Evolutionary conservation across 2,329 filamentous ascomycete genomes (phyloP), one percentile per base, ranked within the genome.

Genomic region (Ophiostoma ips): DNA sequence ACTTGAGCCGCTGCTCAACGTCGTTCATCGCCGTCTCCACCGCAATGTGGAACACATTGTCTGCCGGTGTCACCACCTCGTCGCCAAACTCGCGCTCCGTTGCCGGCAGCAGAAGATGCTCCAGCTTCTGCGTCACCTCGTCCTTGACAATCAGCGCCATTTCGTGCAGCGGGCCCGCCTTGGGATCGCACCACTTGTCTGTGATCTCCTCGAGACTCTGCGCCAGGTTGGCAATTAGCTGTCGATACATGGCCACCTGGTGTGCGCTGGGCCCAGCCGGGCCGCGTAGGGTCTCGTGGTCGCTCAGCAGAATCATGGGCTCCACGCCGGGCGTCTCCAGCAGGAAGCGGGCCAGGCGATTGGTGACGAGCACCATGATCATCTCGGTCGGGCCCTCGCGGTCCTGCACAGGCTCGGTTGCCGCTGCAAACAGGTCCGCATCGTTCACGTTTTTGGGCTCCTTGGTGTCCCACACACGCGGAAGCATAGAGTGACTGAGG

Each of bases 301-400:
- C 67, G 24, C 69, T 66, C 15, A 70, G 65, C 49, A 77, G 59
- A 18, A 77, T 62, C 16, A 75, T 66, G 10, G 67, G 63, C 53
- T 79, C 75, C 24, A 77, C 63, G 1, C 68, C 68, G 1, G 70
- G 68, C 0, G 63, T 66, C 12, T 72, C 68, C 18, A 72, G 61
- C 51, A 78, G 64, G 52, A 76, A 72, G 33, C 67, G 68, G 40
- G 68, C 69, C 3, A 79, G 64, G 45, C 72, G 70, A 61, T 70
- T 72, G 5, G 67, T 63, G 10, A 77, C 61, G 31, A 79, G 57
- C 53, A 70, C 69, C 53, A 77, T 77, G 1, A 74, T 72, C 76
- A 80, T 80, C 53, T 80, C 76, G 0, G 76, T 80, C 3, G 76
- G 75, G 0, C 75, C 75, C 2, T 77, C 72, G 18, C 70, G 70